Evolutionary conservation across 495 filamentous ascomycete genomes (phyloP), one percentile per base, ranked within the genome.

Genomic region (Podospora conica): DNA sequence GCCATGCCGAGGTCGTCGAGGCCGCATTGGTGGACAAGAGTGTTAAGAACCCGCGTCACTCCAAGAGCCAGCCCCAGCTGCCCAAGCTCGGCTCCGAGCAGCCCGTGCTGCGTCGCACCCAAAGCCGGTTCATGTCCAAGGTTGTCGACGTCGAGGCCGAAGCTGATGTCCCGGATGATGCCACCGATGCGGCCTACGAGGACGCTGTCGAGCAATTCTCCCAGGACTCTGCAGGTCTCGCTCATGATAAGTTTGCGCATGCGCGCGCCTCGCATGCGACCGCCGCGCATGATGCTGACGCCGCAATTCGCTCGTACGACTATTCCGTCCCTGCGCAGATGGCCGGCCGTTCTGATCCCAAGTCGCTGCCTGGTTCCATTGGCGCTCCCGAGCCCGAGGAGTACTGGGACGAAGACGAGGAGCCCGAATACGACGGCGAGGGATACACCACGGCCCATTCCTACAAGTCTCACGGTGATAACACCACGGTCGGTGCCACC

Each of bases 371-470:
- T 7, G 67, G 70, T 23, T 54, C 66, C 20, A 56, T 65, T 29
- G 56, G 28, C 6, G 12, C 54, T n/a, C 80, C 83, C 1, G 90
- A 91, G 64, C 77, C 83, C 3, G 90, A 91, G 69, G 87, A 91
- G 69, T 91, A 87, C 72, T 91, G 87, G 85, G 89, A 91, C 23
- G 87, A 91, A 28, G 88, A 89, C 18, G 89, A 93, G 8, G 85
- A 88, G 9, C 88, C 91, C 33, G 89, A 91, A 69, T 91, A 90
- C 64, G 89, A 91, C n/a, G 91, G 92, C 10, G 89, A 92, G 71
- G 91, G 88, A 3, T 94, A 91, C 72, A 87, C 87, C 22, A 93
- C 90, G 1, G 87, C 89, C 4, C 86, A 90, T 58, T 92, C 91
- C 9, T 86, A 86, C 69, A 83, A 81, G 25, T 90, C 89, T 18